Evolutionary conservation across 1,284 basidiomycete species (phyloP), one percentile per base, ranked within the genome.

Genomic region (Cutaneotrichosporon spelunceum): DNA sequence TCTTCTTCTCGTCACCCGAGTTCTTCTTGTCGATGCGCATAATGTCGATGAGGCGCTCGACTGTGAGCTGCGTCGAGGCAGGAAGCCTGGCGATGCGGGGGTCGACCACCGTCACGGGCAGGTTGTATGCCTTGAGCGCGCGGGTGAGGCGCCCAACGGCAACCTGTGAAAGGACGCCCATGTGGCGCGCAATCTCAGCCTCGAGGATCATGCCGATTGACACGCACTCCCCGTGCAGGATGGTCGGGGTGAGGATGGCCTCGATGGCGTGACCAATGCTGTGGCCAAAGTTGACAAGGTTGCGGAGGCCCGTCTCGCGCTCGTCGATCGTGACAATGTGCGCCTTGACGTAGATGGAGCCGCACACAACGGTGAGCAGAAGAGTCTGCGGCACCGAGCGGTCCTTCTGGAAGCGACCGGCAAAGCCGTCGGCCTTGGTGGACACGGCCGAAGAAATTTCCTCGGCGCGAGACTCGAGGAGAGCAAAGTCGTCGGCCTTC

Each of bases 21-120:
- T 99, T 99, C 84, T 99, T 99, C 84, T 99, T 99, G 84, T 99
- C 95, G 64, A 99, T 88, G 66, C 85, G 85, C 85, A 87, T 87
- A 74, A 97, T 90, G 78, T 98, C 93, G 50, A 99, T 84, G 16
- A 99, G 83, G 23, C 86, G 84, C 63, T 91, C 87, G 56, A 93
- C 87, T 16, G 87, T 87, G 62, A 98, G 85, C 57, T 84, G 81
- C 53, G 84, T 85, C 0, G 89, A 84, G 0, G 87, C 84, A 3
- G 89, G 88, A 3, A 92, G 82, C 47, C 82, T 84, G 2, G 87
- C 82, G 65, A 93, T 86, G 61, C 87, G 82, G 26, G 91, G 84
- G 72, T 96, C 91, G 6, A 83, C 78, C 52, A 95, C 76, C 0
- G 89, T 87, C 6, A 91, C 84, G 8, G 93, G 93, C 3, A 95